phyloP scores from a whole-genome alignment of 345 rosid species.

The Lenwebbia sp. region DNA sequence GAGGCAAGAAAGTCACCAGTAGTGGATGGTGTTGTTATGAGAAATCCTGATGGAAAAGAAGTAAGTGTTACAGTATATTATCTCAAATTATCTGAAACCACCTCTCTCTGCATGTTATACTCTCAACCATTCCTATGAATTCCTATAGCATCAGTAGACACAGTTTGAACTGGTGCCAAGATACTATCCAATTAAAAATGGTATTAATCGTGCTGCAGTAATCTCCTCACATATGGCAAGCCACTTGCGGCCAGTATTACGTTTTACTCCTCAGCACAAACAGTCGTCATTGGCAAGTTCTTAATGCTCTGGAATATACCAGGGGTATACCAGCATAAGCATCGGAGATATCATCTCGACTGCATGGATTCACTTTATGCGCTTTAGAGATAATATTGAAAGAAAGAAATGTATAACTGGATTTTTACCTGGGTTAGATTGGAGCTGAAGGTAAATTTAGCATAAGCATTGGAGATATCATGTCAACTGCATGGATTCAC shows the following conservation, averaged over 20 bases:
- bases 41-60: constrained; percentile 97
- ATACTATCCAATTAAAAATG: neutral
- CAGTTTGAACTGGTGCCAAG: neutral
- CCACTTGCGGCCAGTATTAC: neutral
- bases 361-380: neutral
- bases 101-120: neutral
- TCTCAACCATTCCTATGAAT: neutral
- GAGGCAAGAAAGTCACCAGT: constrained; percentile 99
- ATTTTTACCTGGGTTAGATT: neutral
- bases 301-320: neutral
- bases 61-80: constrained; percentile 27
- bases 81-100: neutral
- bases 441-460: neutral
- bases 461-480: neutral
- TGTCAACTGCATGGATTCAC: too few species aligned
- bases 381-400: neutral
- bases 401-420: neutral
- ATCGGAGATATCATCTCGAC: neutral
- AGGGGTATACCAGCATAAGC: neutral
- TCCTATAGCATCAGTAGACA: neutral
- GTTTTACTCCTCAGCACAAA: neutral
- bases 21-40: constrained; percentile 99
- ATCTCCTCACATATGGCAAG: neutral
- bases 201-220: neutral
- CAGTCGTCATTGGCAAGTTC: neutral